phyloP scores from a whole-genome alignment of 2,329 filamentous ascomycete species.

The Phialophora macrospora region DNA sequence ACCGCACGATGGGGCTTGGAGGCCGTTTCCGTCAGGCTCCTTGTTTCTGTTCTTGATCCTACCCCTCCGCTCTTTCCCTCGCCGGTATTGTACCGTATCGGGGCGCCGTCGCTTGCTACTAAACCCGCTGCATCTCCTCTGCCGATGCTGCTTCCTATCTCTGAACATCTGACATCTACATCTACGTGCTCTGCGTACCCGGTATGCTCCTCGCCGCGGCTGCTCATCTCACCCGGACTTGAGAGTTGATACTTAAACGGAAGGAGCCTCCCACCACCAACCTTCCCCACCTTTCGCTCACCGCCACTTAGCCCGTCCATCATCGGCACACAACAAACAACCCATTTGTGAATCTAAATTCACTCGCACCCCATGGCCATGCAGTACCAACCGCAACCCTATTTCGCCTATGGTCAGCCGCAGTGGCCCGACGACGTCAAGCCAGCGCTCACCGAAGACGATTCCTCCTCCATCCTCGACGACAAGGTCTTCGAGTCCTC shows the following conservation, averaged over 20 bases:
- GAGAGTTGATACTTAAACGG: slow-evolving; percentile 10
- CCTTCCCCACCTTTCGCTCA: slow-evolving; percentile 32
- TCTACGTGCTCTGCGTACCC: slow-evolving; percentile 9
- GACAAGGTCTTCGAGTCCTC: slow-evolving; percentile 58
- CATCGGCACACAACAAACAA: slow-evolving; percentile 28
- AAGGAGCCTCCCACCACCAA: slow-evolving; percentile 23
- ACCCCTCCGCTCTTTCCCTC: slow-evolving; percentile 18
- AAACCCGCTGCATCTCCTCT: slow-evolving; percentile 28
- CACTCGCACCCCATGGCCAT: slow-evolving; percentile 40
- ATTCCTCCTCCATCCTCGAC: slow-evolving; percentile 59
- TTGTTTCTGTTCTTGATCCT: slow-evolving; percentile 30
- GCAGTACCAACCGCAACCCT: slow-evolving; percentile 50
- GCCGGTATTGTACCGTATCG: slow-evolving; percentile 35
- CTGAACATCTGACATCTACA: slow-evolving; percentile 17
- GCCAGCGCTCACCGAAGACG: slow-evolving; percentile 51
- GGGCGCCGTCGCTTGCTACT: slow-evolving; percentile 19
- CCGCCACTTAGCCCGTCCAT: slow-evolving; percentile 31
- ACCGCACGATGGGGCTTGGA: slow-evolving; percentile 25
- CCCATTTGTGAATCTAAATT: slow-evolving; percentile 20
- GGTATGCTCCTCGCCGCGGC: slow-evolving; percentile 22
- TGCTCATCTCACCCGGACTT: slow-evolving; percentile 11
- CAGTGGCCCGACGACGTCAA: slow-evolving; percentile 51
- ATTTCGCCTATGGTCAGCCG: slow-evolving; percentile 51
- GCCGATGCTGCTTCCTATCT: slow-evolving; percentile 24
- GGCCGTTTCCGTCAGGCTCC: slow-evolving; percentile 25